A percentile compares a stretch with the other conserved stretches of the same genome.
Evolutionary conservation across 331 rosid genomes (phyloP).

Genomic region (Rosa hybrid): DNA sequence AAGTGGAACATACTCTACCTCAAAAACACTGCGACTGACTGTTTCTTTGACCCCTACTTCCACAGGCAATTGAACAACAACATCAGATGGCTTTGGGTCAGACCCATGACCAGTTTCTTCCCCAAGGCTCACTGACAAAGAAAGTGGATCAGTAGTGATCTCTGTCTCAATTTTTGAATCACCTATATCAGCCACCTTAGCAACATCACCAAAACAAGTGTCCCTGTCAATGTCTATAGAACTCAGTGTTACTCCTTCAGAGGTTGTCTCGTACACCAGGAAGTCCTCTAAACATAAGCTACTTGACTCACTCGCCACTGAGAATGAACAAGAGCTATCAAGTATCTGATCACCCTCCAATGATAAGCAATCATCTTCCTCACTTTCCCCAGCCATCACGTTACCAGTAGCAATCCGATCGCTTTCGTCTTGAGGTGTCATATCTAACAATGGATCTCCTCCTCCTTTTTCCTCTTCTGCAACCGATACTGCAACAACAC

Average conservation of each 20-base stretch:
- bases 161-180: constrained; percentile 36
- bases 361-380: constrained; percentile 75
- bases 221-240: constrained; percentile 45
- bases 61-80: constrained; percentile 47
- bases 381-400: constrained; percentile 46
- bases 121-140: constrained; percentile 49
- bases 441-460: constrained; percentile 35
- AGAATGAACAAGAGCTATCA: constrained; percentile 67
- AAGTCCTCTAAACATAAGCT: constrained; percentile 73
- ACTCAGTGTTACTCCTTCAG: constrained; percentile 46
- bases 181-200: constrained; percentile 33
- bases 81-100: constrained; percentile 34
- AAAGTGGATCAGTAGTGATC: constrained; percentile 41
- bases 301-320: constrained; percentile 69
- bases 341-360: constrained; percentile 65
- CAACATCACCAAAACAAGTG: constrained; percentile 43
- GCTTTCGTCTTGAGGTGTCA: constrained; percentile 48
- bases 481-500: constrained; percentile 30
- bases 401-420: constrained; percentile 38
- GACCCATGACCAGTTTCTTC: constrained; percentile 47
- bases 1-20: constrained; percentile 76
- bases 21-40: constrained; percentile 71
- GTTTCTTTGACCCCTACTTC: constrained; percentile 50
- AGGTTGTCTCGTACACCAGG: constrained; percentile 44
- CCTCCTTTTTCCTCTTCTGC: constrained; percentile 41